Evolutionary conservation across 371 early-diverging fungal species (phyloP).

Genomic region (Funneliformis caledonium): DNA sequence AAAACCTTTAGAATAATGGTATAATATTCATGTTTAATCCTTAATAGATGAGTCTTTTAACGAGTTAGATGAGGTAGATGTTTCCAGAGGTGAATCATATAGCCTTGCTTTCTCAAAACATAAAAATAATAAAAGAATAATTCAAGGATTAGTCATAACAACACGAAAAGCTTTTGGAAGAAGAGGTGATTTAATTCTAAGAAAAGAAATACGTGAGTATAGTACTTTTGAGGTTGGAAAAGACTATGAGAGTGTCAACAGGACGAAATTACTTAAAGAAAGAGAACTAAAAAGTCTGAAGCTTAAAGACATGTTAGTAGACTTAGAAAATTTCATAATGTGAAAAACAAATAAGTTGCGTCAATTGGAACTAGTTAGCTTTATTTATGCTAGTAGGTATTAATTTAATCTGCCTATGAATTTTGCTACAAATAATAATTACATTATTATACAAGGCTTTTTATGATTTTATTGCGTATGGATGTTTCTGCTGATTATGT

Average conservation of each 20-base stretch:
- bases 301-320: conserved; percentile 34
- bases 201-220: conserved; percentile 8
- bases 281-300: conserved; percentile 24
- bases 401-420: background rate
- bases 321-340: background rate
- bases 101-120: conserved; percentile 12
- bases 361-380: conserved; percentile 20
- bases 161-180: conserved; percentile 35
- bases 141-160: conserved; percentile 7
- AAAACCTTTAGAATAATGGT: conserved; percentile 36
- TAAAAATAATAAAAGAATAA: conserved; percentile 28
- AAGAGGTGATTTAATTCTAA: conserved; percentile 35
- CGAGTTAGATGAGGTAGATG: conserved; percentile 27
- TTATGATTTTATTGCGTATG: conserved; percentile 10
- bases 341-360: background rate
- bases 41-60: conserved; percentile 38
- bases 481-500: conserved; percentile 31
- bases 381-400: conserved; percentile 12
- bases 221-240: conserved; percentile 16
- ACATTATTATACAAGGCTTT: conserved; percentile 14
- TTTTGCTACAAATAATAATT: background rate
- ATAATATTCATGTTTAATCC: conserved; percentile 30
- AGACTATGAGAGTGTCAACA: conserved; percentile 12
- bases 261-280: conserved; percentile 40
- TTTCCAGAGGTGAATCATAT: background rate